Evolutionary conservation across 2,329 filamentous ascomycete genomes (phyloP).

Genomic region (Chrysosphaeria jannelii): DNA sequence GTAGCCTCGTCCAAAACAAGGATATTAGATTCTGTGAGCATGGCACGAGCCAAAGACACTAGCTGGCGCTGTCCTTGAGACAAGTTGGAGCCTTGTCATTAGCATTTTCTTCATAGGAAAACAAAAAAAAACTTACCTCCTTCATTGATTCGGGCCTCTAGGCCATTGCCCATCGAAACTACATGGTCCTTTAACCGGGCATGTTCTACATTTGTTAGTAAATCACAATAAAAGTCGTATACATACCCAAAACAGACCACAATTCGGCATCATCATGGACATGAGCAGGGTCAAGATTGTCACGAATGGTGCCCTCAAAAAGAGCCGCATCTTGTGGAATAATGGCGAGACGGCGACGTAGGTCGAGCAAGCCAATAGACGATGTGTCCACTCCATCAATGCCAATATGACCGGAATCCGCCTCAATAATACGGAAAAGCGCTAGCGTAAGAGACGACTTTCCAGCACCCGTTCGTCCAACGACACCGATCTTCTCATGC

Average conservation of each 20-base stretch:
- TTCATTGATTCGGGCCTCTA: slow-evolving; percentile 80
- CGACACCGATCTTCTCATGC: slow-evolving; percentile 92
- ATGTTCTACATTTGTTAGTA: slow-evolving; percentile 31
- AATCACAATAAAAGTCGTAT: slow-evolving; percentile 43
- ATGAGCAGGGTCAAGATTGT: slow-evolving; percentile 68
- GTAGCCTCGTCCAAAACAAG: slow-evolving; percentile 93
- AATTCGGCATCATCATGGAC: slow-evolving; percentile 91
- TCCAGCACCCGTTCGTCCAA: slow-evolving; percentile 81
- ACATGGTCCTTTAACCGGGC: slow-evolving; percentile 82
- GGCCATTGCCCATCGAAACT: slow-evolving; percentile 53
- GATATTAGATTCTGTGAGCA: slow-evolving; percentile 89
- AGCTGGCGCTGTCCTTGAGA: slow-evolving; percentile 88
- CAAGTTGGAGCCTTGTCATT: slow-evolving; percentile 87
- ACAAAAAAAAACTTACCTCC: slow-evolving; percentile 33
- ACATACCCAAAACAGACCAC: slow-evolving; percentile 37
- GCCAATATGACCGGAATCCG: slow-evolving; percentile 49
- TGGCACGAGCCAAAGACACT: slow-evolving; percentile 70
- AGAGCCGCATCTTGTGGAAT: slow-evolving; percentile 60
- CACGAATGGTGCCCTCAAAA: slow-evolving; percentile 35
- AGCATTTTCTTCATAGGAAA: too few species aligned
- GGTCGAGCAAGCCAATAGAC: slow-evolving; percentile 63
- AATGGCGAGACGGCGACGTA: slow-evolving; percentile 71
- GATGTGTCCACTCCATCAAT: slow-evolving; percentile 81
- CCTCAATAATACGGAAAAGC: slow-evolving; percentile 86
- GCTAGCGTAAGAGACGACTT: slow-evolving; percentile 85